These are phyloP conservation scores for Fusarium anthophilum DNA, from an alignment of 2,329 filamentous ascomycete genomes.

Conservation along the genomic window DNA sequence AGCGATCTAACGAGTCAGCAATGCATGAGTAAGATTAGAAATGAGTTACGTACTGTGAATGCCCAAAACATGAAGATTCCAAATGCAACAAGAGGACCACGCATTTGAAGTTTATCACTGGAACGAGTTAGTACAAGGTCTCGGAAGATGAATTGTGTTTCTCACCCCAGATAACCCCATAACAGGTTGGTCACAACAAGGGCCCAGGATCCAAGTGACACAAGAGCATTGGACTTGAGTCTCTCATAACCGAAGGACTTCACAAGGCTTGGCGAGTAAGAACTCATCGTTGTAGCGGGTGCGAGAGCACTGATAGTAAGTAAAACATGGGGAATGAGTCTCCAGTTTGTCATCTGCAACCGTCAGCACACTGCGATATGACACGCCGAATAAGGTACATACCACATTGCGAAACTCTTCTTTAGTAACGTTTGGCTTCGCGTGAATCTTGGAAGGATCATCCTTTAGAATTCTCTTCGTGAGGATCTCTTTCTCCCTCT, in stretches of 20 bases:
- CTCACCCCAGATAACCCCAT: slow-evolving; percentile 41
- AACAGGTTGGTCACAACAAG: slow-evolving; percentile 46
- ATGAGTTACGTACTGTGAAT: slow-evolving; percentile 8
- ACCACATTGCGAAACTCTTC: slow-evolving; percentile 49
- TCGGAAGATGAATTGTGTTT: neutral
- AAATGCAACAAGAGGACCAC: slow-evolving; percentile 27
- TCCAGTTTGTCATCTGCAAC: slow-evolving; percentile 50
- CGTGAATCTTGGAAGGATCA: slow-evolving; percentile 47
- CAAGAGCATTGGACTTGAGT: slow-evolving; percentile 44
- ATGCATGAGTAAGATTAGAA: neutral
- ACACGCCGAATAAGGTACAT: neutral
- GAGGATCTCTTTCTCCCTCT: slow-evolving; percentile 49
- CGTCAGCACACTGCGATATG: neutral
- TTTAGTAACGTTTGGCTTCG: slow-evolving; percentile 43
- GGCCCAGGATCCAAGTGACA: slow-evolving; percentile 49
- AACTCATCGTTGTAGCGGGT: slow-evolving; percentile 26
- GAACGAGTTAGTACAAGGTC: neutral
- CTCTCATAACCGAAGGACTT: slow-evolving; percentile 48
- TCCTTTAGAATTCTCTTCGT: slow-evolving; percentile 42
- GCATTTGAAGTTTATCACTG: slow-evolving; percentile 34
- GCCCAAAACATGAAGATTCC: slow-evolving; percentile 32
- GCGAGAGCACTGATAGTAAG: slow-evolving; percentile 31
- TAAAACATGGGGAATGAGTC: slow-evolving; percentile 47
- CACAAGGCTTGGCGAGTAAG: slow-evolving; percentile 42
- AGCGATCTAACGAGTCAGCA: slow-evolving; percentile 17